Evolutionary conservation across 2,329 filamentous ascomycete genomes (phyloP), one percentile per base, ranked within the genome.

Genomic region (Tothia fuscella): DNA sequence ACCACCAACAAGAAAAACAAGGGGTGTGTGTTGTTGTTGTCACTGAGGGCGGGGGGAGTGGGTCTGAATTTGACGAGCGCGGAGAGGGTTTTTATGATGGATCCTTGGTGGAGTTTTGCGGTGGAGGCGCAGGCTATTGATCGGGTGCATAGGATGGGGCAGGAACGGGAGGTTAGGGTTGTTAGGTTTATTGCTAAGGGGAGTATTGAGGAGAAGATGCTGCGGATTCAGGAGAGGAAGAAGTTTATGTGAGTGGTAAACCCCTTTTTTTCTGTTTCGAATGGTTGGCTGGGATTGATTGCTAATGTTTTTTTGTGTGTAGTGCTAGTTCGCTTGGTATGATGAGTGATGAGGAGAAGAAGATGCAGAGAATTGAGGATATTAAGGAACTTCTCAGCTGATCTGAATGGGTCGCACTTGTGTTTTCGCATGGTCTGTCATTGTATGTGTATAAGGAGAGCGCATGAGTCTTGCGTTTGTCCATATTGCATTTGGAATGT

Each of bases 71-170:
- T 98, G 47, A 96, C 89, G 0, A 80, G 79, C 50, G 91, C 91
- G 5, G 85, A 80, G 48, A 71, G 84, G 41, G 93, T 98, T 4
- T 98, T 82, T 65, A 93, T 98, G 83, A 96, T 98, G 91, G 91
- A 98, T 60, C 91, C 91, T 0, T 98, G 91, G 91, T 98, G 91
- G 91, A 93, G 84, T 56, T 98, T 89, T 61, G 88, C 91, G 0
- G 80, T 96, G 10, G 91, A 98, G 62, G 86, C 88, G 4, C 91
- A 98, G 62, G 91, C 91, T 6, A 96, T 98, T 54, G 91, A 98
- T 64, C 84, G 91, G 1, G 87, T 98, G 25, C 91, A 98, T 65
- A 78, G 91, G 6, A 95, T 98, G 84, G 91, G 91, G 0, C 91
- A 98, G 60, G 78, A 82, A 38, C 73, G 78, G 13, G 83, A 89